Percentiles rank a stretch among this genome's conserved stretches.
Evolutionary conservation across 495 filamentous ascomycete genomes (phyloP).

Genomic region (Talaromyces trachyspermus): DNA sequence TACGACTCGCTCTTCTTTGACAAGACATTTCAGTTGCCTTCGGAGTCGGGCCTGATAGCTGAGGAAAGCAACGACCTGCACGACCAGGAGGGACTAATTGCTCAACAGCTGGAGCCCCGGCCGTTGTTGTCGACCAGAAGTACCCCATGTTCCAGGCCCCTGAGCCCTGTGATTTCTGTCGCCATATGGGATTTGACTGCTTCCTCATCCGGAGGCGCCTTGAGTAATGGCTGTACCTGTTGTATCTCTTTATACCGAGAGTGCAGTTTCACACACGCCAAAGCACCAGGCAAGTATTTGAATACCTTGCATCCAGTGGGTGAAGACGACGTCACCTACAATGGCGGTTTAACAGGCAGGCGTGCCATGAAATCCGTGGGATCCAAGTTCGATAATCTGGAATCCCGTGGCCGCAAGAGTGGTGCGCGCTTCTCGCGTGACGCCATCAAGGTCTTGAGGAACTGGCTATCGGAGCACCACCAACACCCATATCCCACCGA

Average conservation of each 20-base stretch:
- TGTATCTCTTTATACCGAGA: conserved; percentile 68
- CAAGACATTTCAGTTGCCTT: conserved; percentile 27
- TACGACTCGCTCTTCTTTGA: conserved; percentile 32
- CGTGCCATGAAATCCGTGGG: conserved; percentile 34
- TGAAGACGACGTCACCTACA: conserved; percentile 38
- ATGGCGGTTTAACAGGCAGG: conserved; percentile 29
- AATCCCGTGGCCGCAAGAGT: conserved; percentile 18
- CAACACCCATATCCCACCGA: conserved; percentile 78
- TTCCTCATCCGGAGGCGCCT: conserved; percentile 64
- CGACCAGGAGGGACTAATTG: too few species aligned
- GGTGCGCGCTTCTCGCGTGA: conserved; percentile 47
- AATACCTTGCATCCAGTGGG: conserved; percentile 44
- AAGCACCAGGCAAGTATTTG: conserved; percentile 38
- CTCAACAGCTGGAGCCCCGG: conserved; percentile 18
- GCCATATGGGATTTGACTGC: conserved; percentile 61
- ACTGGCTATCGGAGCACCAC: conserved; percentile 68
- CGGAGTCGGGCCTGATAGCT: conserved; percentile 14
- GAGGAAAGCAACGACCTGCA: conserved; percentile 18
- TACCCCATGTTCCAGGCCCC: conserved; percentile 43
- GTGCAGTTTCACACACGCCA: conserved; percentile 60
- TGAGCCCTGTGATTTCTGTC: conserved; percentile 65
- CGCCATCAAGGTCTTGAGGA: conserved; percentile 65
- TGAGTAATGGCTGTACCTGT: conserved; percentile 64
- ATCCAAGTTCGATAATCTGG: conserved; percentile 30
- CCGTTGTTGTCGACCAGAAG: conserved; percentile 24